Evolutionary conservation across 1,284 basidiomycete species (phyloP), one percentile per base, ranked within the genome.

Genomic region (Rhodofomes roseus): DNA sequence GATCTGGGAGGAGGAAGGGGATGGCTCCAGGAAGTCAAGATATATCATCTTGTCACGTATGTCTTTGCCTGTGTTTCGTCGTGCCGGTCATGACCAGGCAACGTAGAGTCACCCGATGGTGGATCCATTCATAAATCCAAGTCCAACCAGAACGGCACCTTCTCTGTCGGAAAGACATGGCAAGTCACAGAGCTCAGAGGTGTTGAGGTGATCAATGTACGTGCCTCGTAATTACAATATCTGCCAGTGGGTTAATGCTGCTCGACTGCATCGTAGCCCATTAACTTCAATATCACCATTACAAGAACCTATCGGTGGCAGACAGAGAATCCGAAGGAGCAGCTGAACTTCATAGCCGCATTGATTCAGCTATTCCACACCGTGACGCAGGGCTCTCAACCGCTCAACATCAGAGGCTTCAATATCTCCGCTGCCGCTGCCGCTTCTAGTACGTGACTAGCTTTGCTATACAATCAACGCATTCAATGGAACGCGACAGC

Each of bases 131-230:
- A 99, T 82, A 99, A 99, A 75, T 95, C 95, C 7, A 98, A 98
- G 75, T 77, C 94, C 61, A 99, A 99, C 73, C 88, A 90, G 40
- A 99, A 98, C 70, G 92, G 93, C 40, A 87, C 92, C 0, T 99
- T 97, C 77, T 98, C 95, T 22, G 93, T 98, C 57, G 97, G 97
- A 23, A 99, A 99, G 79, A 95, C 96, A 9, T 99, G 97, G 97
- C 85, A 82, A 63, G 74, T 98, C 44, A 76, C 85, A 52, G 94
- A 96, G 71, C 81, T 99, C 64, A 82, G 90, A 57, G 86, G 78
- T 36, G 73, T 99, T 51, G 89, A 95, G 64, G 88, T 96, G 46
- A 65, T 86, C 37, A 82, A 81, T 67, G 95, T 56, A 57, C 56
- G 65, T 29, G 7, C 25, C 11, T 29, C 60, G 8, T 11, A 16